phyloP scores from a whole-genome alignment of 208 protist species.

The Leptomonas pyrrhocoris region DNA sequence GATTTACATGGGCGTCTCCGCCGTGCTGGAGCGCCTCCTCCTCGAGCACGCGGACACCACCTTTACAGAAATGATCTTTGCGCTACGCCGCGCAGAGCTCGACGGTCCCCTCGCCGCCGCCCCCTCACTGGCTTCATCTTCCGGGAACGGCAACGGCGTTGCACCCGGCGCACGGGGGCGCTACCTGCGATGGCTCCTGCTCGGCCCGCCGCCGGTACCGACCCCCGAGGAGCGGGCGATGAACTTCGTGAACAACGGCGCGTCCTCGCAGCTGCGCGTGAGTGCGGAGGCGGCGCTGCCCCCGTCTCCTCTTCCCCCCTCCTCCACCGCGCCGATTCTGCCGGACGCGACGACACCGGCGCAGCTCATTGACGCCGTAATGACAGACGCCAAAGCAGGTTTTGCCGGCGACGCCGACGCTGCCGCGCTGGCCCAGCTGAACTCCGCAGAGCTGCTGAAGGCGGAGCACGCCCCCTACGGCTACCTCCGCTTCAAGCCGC shows the following conservation, averaged over 20 bases:
- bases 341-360: background rate
- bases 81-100: constrained; percentile 47
- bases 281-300: constrained; percentile 2
- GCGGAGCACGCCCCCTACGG: constrained; percentile 63
- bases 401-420: background rate
- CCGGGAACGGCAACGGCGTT: background rate
- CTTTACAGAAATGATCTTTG: constrained; percentile 81
- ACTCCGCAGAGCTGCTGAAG: constrained; percentile 42
- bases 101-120: constrained; percentile 24
- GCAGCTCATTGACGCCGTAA: constrained; percentile 16
- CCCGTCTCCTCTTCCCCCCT: background rate
- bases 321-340: background rate
- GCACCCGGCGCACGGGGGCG: constrained; percentile 15
- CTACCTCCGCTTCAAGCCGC: constrained; percentile 60
- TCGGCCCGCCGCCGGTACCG: constrained; percentile 52
- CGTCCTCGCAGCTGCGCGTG: constrained; percentile 28
- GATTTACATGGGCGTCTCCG: constrained; percentile 49
- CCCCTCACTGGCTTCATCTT: constrained; percentile 16
- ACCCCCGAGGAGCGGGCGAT: constrained; percentile 62
- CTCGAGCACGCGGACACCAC: constrained; percentile 68
- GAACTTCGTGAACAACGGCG: constrained; percentile 34
- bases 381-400: constrained; percentile 4
- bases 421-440: constrained; percentile 27
- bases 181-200: constrained; percentile 49
- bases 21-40: constrained; percentile 63